These are phyloP conservation scores for Penicillium cosmopolitanum DNA, from an alignment of 495 filamentous ascomycete genomes.

Conservation along the genomic window DNA sequence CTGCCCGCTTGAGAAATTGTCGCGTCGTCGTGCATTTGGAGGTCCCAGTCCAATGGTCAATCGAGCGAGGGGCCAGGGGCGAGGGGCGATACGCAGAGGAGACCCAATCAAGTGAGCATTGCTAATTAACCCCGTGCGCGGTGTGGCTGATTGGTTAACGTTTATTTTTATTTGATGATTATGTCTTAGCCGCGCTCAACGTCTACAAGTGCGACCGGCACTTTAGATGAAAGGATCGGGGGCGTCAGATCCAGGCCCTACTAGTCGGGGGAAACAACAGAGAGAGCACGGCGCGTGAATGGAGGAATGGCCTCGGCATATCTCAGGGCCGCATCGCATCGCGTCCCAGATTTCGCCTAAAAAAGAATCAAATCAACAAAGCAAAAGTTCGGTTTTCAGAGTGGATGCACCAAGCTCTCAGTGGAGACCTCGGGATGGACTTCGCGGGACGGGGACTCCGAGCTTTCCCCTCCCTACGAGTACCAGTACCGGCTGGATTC, in stretches of 20 bases:
- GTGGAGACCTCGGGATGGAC: slow-evolving; percentile 35
- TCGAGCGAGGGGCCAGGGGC: no score
- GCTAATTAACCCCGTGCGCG: slow-evolving; percentile 12
- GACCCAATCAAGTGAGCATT: slow-evolving; percentile 2
- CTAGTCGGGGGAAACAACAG: no score
- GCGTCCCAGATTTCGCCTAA: slow-evolving; percentile 16
- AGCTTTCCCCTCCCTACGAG: slow-evolving; percentile 14
- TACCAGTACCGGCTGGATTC: background rate
- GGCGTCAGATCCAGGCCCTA: background rate
- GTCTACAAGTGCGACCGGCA: slow-evolving; percentile 11
- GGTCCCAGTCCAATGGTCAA: no score
- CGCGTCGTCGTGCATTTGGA: slow-evolving; percentile 4
- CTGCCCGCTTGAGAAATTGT: slow-evolving; percentile 11
- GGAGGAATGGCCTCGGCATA: background rate
- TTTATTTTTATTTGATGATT: slow-evolving; percentile 3
- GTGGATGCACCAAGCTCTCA: slow-evolving; percentile 11
- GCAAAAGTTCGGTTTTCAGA: slow-evolving; percentile 8
- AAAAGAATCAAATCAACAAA: slow-evolving; percentile 13
- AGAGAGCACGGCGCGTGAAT: no score
- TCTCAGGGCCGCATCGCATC: slow-evolving; percentile 1
- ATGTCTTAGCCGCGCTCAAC: slow-evolving; percentile 12
- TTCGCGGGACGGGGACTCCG: slow-evolving; percentile 17
- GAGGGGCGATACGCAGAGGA: background rate
- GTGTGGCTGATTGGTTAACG: slow-evolving; percentile 13
- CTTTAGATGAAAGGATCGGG: slow-evolving; percentile 2